Base-by-base conservation (phyloP, 768 basidiomycete genomes). In the Mycena latifolia region DNA sequence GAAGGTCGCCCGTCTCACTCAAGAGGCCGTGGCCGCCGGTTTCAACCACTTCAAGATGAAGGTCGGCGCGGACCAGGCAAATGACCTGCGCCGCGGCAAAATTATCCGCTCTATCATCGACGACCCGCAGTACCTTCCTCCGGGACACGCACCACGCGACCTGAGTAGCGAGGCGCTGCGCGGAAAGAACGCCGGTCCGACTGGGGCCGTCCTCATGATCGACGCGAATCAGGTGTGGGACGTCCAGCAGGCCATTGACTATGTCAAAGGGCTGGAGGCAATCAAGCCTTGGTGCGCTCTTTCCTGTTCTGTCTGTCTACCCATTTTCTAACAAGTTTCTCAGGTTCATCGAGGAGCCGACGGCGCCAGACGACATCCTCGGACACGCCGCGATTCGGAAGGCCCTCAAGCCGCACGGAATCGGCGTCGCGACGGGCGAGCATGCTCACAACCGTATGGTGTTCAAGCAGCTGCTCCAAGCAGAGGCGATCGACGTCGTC, bases 1-100 rank as follows among this genome's bases (percentile, higher is more conserved):
- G 76, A 98, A 98, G 75, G 89, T 99, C 27, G 86, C 89, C 1
- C 86, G 89, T 10, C 86, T 99, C 55, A 98, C 95, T 11, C 89
- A 89, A 73, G 94, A 96, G 74, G 93, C 95, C 33, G 84, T 99
- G 55, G 79, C 85, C 25, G 88, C 86, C 47, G 96, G 96, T 24
- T 99, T 99, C 87, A 97, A 94, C 80, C 96, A 98, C 81, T 99
- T 99, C 88, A 98, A 98, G 81, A 96, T 98, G 91, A 99, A 98
- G 82, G 97, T 99, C 69, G 97, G 97, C 57, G 91, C 92, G 27
- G 85, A 93, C 78, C 83, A 87, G 61, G 86, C 89, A 41, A 88
- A 91, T 75, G 97, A 98, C 78, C 82, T 96, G 55, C 91, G 95
- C 54, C 90, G 96, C 58, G 94, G 95, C 24, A 87, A 86, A 72